phyloP scores from a whole-genome alignment of 1,284 basidiomycete species.

The Malassezia caprae region DNA sequence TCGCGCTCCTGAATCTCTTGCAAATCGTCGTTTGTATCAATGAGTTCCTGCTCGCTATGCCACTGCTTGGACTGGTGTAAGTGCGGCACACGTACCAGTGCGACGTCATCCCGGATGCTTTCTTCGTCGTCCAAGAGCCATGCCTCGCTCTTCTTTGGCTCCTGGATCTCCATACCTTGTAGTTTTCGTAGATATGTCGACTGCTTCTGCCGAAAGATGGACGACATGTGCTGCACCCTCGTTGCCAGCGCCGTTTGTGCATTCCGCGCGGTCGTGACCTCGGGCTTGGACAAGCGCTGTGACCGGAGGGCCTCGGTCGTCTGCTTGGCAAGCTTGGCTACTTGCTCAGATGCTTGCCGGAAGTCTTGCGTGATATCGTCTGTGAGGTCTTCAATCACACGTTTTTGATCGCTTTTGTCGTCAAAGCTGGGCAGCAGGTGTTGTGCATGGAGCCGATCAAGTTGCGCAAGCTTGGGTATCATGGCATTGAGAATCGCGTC shows the following conservation, averaged over 20 bases:
- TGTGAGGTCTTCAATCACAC: slow-evolving; percentile 79
- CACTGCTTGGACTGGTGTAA: not conserved
- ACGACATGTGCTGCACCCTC: slow-evolving; percentile 83
- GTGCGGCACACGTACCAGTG: slow-evolving; percentile 22
- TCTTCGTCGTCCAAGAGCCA: slow-evolving; percentile 26
- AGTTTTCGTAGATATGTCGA: slow-evolving; percentile 84
- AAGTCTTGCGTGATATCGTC: slow-evolving; percentile 64
- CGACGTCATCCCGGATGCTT: slow-evolving; percentile 39
- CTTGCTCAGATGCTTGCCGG: slow-evolving; percentile 26
- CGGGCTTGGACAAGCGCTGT: slow-evolving; percentile 22
- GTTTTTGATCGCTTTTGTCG: slow-evolving; percentile 83
- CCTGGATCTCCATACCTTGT: slow-evolving; percentile 54
- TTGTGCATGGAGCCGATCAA: slow-evolving; percentile 85
- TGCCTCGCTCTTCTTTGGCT: slow-evolving; percentile 22
- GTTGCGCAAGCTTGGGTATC: slow-evolving; percentile 54
- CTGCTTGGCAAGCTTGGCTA: slow-evolving; percentile 27
- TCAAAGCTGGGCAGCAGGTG: slow-evolving; percentile 90
- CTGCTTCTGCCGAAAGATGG: slow-evolving; percentile 92
- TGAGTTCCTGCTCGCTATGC: not conserved
- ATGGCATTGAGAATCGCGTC: slow-evolving; percentile 26
- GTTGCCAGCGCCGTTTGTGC: slow-evolving; percentile 92
- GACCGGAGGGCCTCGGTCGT: slow-evolving; percentile 50
- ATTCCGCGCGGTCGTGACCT: slow-evolving; percentile 63
- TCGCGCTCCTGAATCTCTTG: slow-evolving; percentile 47
- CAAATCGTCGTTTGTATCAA: slow-evolving; percentile 10